Evolutionary conservation across 2,329 filamentous ascomycete species (phyloP).

Genomic region (Cercospora canescens): DNA sequence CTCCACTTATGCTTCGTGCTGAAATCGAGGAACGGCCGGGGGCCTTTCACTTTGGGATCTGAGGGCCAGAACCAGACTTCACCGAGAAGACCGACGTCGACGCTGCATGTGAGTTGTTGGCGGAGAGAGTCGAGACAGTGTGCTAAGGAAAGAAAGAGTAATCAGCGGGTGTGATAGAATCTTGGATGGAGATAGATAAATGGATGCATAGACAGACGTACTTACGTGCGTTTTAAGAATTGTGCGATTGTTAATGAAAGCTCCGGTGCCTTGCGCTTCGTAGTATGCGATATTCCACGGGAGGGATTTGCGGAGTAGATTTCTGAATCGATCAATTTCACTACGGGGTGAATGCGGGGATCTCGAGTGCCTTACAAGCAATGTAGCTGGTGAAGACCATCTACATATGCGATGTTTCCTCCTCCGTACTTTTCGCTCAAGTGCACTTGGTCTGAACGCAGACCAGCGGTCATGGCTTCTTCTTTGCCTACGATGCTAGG

Average conservation of each 20-base stretch:
- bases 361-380: conserved; percentile 42
- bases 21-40: conserved; percentile 60
- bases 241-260: conserved; percentile 58
- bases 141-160: too few species aligned
- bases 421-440: conserved; percentile 57
- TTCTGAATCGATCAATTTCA: too few species aligned
- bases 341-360: too few species aligned
- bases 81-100: conserved; percentile 61
- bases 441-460: conserved; percentile 57
- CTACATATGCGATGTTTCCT: conserved; percentile 59
- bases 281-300: conserved; percentile 64
- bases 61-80: conserved; percentile 58
- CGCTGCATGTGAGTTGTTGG: conserved; percentile 64
- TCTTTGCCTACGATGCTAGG: too few species aligned
- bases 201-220: too few species aligned
- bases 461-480: too few species aligned
- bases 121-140: conserved; percentile 64
- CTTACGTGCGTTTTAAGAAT: conserved; percentile 59
- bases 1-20: conserved; percentile 61
- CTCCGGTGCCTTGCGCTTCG: conserved; percentile 48
- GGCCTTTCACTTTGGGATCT: conserved; percentile 18
- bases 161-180: too few species aligned
- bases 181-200: too few species aligned
- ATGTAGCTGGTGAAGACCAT: conserved; percentile 59
- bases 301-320: conserved; percentile 57